Evolutionary conservation across 2,329 filamentous ascomycete genomes (phyloP).

Genomic region (Emmonsia crescens): DNA sequence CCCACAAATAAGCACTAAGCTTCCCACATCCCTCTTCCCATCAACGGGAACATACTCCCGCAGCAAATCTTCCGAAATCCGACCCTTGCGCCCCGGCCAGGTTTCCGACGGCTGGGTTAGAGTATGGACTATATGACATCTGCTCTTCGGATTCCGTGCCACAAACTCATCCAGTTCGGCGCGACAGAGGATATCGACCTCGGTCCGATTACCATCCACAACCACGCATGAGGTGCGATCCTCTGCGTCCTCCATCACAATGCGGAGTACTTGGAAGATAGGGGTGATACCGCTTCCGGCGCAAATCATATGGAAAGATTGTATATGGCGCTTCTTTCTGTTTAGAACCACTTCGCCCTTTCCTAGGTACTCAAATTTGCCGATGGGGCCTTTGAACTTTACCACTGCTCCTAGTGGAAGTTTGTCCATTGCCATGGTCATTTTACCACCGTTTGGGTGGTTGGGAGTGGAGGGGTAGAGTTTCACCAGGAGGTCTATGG

Average conservation of each 20-base stretch:
- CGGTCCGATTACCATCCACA: conserved; percentile 64
- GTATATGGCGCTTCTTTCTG: conserved; percentile 46
- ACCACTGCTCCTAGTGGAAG: conserved; percentile 61
- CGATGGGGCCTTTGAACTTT: conserved; percentile 80
- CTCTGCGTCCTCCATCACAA: conserved; percentile 53
- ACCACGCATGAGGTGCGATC: conserved; percentile 61
- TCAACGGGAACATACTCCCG: conserved; percentile 42
- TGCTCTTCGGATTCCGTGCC: conserved; percentile 38
- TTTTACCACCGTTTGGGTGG: conserved; percentile 51
- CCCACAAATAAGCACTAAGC: conserved; percentile 67
- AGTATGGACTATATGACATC: conserved; percentile 57
- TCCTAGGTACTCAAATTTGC: conserved; percentile 71
- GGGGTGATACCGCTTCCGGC: conserved; percentile 88
- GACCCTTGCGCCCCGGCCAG: conserved; percentile 60
- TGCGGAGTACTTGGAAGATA: conserved; percentile 70
- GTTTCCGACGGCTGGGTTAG: conserved; percentile 51
- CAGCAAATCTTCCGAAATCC: conserved; percentile 55
- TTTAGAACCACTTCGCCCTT: conserved; percentile 53
- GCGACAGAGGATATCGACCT: conserved; percentile 74
- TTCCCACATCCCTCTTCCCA: conserved; percentile 39
- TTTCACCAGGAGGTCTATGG: conserved; percentile 68
- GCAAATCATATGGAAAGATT: conserved; percentile 73
- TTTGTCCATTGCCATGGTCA: conserved; percentile 68
- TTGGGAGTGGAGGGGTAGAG: conserved; percentile 55
- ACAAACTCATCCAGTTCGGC: conserved; percentile 58